phyloP scores from a whole-genome alignment of 2,329 filamentous ascomycete genomes.

The Calonectria pseudoreteaudii region DNA sequence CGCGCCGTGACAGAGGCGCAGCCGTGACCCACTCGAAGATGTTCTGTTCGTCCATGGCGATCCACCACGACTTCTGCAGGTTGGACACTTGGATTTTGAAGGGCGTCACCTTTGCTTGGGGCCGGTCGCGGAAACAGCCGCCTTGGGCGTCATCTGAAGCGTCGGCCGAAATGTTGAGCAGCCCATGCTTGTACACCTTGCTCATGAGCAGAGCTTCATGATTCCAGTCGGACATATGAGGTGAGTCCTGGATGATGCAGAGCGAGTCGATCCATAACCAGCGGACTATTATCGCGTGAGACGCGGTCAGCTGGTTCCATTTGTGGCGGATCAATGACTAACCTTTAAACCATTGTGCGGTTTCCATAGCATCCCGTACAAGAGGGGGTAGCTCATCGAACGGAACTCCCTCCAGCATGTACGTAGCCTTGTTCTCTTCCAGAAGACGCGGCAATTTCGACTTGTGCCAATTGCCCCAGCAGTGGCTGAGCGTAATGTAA shows the following conservation, averaged over 20 bases:
- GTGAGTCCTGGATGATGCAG: background rate
- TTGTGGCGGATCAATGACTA: background rate
- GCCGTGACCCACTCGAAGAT: constrained; percentile 1
- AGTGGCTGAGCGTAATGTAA: constrained; percentile 6
- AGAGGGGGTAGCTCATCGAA: background rate
- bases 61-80: background rate
- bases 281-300: background rate
- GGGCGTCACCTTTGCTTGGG: background rate
- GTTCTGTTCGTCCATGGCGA: background rate
- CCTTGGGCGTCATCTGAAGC: background rate
- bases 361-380: background rate
- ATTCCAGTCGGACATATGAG: background rate
- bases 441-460: background rate
- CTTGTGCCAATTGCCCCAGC: background rate
- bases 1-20: background rate
- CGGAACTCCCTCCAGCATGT: background rate
- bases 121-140: background rate
- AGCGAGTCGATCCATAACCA: constrained; percentile 6
- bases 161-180: background rate
- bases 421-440: background rate
- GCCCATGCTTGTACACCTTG: background rate
- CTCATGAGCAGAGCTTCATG: background rate
- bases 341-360: background rate
- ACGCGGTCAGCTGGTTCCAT: background rate
- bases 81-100: background rate